Percentiles rank a stretch among this genome's conserved stretches.
phyloP scores from a whole-genome alignment of 179 eudicot genomes.

The Heliamphora pulchella region DNA sequence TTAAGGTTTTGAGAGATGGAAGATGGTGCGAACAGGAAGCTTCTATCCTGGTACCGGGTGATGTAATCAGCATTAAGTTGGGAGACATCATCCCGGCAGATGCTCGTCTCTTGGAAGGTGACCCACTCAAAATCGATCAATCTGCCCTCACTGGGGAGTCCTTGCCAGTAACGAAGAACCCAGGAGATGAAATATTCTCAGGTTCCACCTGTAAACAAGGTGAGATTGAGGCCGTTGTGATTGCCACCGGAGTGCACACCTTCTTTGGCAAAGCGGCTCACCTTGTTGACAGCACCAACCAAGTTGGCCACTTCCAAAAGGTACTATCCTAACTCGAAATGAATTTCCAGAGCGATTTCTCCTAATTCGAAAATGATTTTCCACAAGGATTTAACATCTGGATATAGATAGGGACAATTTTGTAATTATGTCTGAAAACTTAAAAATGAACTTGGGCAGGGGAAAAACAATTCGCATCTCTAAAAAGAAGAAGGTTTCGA shows the following conservation, averaged over 20 bases:
- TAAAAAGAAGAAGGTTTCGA: background rate
- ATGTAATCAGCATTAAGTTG: conserved; percentile 60
- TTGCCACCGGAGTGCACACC: conserved; percentile 80
- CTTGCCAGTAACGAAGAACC: conserved; percentile 58
- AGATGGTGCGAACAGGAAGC: conserved; percentile 60
- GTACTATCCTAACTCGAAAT: conserved; percentile 24
- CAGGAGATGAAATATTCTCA: conserved; percentile 65
- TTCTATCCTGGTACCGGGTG: conserved; percentile 65
- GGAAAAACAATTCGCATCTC: background rate
- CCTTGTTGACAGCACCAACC: conserved; percentile 73
- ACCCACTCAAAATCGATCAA: conserved; percentile 70
- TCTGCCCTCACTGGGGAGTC: conserved; percentile 82
- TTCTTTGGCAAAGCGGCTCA: conserved; percentile 91
- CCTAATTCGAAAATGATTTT: background rate
- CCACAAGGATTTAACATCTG: background rate
- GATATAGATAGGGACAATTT: background rate
- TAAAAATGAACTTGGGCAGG: background rate
- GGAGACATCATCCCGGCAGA: conserved; percentile 81
- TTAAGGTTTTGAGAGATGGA: conserved; percentile 59
- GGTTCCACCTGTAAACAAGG: conserved; percentile 92
- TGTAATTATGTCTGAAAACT: background rate
- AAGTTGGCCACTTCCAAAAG: conserved; percentile 82
- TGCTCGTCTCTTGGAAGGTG: conserved; percentile 74
- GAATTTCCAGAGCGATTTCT: too few relatives aligned
- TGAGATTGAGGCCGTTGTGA: conserved; percentile 74